Evolutionary conservation across 2,329 filamentous ascomycete genomes (phyloP).

Genomic region (Chalara sp.): DNA sequence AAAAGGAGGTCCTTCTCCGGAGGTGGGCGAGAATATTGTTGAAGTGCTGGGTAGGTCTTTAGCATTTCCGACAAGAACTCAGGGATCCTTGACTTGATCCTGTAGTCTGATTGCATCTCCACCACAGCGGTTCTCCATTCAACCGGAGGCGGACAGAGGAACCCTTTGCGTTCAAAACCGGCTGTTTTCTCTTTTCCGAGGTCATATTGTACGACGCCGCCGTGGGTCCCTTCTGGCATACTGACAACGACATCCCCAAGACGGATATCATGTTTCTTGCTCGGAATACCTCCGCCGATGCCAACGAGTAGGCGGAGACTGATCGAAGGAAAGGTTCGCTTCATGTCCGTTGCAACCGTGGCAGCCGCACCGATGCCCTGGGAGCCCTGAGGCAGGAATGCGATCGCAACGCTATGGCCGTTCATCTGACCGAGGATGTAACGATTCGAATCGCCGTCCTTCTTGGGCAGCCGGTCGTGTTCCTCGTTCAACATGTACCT

Average conservation of each 20-base stretch:
- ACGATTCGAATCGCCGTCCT: slow-evolving; percentile 14
- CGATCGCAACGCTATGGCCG: slow-evolving; percentile 29
- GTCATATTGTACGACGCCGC: slow-evolving; percentile 11
- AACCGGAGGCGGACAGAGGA: not conserved
- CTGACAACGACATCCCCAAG: no score
- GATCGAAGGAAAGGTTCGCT: slow-evolving; percentile 27
- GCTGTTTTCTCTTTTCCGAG: slow-evolving; percentile 4
- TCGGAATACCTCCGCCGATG: slow-evolving; percentile 27
- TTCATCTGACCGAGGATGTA: slow-evolving; percentile 23
- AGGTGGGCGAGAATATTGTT: no score
- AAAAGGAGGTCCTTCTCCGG: no score
- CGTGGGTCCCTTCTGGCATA: not conserved
- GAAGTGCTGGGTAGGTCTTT: no score
- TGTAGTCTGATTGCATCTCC: no score
- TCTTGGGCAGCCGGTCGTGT: slow-evolving; percentile 4
- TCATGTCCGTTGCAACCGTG: slow-evolving; percentile 25
- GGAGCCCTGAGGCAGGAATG: slow-evolving; percentile 23
- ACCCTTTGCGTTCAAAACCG: slow-evolving; percentile 1
- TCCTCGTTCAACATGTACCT: slow-evolving; percentile 16
- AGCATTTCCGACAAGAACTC: no score
- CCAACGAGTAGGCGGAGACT: slow-evolving; percentile 35
- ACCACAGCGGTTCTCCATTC: no score
- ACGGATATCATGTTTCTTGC: slow-evolving; percentile 5
- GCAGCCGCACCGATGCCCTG: slow-evolving; percentile 30
- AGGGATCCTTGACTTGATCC: no score